Base-by-base conservation (phyloP, 306 rosid genomes). In the Ochetophila trinervis region DNA sequence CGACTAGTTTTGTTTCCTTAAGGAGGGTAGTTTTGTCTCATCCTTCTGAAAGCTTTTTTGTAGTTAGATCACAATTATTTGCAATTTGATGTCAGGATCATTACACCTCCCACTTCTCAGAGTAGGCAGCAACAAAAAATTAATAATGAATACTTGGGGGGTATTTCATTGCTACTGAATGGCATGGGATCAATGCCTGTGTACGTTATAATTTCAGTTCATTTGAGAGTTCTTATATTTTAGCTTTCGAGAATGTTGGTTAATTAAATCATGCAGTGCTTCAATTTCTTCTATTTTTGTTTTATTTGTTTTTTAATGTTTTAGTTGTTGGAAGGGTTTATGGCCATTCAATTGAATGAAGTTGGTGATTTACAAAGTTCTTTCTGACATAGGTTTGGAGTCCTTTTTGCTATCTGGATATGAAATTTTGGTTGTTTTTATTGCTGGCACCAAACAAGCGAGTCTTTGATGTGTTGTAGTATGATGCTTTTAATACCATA, bases 11-110 rank as follows among this genome's bases (percentile, higher is more conserved):
- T 23, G 49, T 32, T 53, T 50, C 15, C 60, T 40, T 27, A 6
- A 51, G 68, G 73, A 66, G 96, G 96, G 75, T 89, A 86, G 90
- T 89, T 87, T 92, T 89, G 90, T 71, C 73, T 75, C 87, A 88
- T 88, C 90, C 90, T 78, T 72, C 47, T 65, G 9, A 52, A 18
- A 70, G 66, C 61, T 48, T 72, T 48, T 60, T 20, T 74, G 67
- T 79, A 72, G 89, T 57, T 83, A 80, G 95, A 71, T 70, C 35
- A 56, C 68, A 69, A 27, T 79, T 70, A 71, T 83, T 75, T 66
- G 74, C 75, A 80, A 54, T 71, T 47, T 51, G 44, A 65, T 37
- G 42, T 8, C 65, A 74, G 83, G 76, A 65, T 76, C 66, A 45
- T 72, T 48, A 37, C 70, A 60, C 48, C 73, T 4, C 80, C 65